A percentile compares a stretch with the other conserved stretches of the same genome.
Conservation (phyloP, 2,329 filamentous ascomycete species). For the Fusarium sp. region DNA sequence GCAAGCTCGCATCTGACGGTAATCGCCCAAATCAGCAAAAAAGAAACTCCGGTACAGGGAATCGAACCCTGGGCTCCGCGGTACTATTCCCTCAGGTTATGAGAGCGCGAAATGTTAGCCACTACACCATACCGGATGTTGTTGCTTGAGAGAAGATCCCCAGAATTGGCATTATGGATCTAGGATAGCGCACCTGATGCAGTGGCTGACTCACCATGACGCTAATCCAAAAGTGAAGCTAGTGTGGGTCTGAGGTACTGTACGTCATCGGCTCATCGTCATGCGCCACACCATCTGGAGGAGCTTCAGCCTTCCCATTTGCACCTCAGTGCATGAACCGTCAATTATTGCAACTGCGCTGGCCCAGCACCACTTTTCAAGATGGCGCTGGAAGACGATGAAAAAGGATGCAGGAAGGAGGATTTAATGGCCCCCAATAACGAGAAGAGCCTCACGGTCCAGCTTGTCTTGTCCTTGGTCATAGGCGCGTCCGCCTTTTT, state of each 20-base stretch:
- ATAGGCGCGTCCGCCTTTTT: slow-evolving; percentile 79
- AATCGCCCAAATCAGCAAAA: neutral
- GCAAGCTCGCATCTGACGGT: neutral
- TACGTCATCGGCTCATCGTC: slow-evolving; percentile 35
- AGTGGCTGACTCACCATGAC: slow-evolving; percentile 1
- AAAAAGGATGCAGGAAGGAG: slow-evolving; percentile 9
- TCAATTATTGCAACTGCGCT: slow-evolving; percentile 12
- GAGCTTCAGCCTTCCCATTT: slow-evolving; percentile 27
- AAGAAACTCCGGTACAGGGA: neutral
- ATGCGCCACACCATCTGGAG: slow-evolving; percentile 22
- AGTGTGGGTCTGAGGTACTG: slow-evolving; percentile 21
- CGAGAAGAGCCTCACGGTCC: slow-evolving; percentile 65
- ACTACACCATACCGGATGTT: slow-evolving; percentile 49
- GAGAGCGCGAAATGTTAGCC: slow-evolving; percentile 52
- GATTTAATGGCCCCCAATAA: slow-evolving; percentile 40
- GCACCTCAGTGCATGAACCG: slow-evolving; percentile 26
- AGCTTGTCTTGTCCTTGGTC: slow-evolving; percentile 78
- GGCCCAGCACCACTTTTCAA: slow-evolving; percentile 3
- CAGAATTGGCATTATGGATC: neutral
- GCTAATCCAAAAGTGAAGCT: neutral
- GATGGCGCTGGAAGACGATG: slow-evolving; percentile 2
- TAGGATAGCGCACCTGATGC: neutral
- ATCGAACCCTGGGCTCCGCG: slow-evolving; percentile 1
- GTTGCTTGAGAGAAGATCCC: accelerated
- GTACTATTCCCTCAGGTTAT: neutral